A percentile compares a stretch with the other conserved stretches of the same genome.
Conservation (phyloP, 2,329 filamentous ascomycete genomes). For the Septoria linicola region DNA sequence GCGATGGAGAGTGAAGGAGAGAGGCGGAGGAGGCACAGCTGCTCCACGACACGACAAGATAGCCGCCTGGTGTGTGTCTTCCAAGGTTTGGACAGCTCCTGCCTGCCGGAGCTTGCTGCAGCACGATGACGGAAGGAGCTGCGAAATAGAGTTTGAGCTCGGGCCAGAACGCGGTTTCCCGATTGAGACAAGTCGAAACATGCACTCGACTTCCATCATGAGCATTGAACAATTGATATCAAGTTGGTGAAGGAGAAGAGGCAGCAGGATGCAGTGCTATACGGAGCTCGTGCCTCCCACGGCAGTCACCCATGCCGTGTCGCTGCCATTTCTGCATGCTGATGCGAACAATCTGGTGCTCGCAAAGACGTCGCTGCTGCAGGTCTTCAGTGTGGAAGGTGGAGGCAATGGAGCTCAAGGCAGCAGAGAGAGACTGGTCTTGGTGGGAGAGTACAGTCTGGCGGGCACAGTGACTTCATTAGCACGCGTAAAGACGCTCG, state of each 20-base stretch:
- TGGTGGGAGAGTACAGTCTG: slow-evolving; percentile 75
- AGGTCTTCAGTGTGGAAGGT: slow-evolving; percentile 65
- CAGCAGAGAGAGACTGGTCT: slow-evolving; percentile 67
- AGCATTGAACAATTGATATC: neutral
- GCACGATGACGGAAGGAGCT: neutral
- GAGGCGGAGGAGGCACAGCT: neutral
- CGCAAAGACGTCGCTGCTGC: slow-evolving; percentile 87
- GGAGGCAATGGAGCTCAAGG: slow-evolving; percentile 18
- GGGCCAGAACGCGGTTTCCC: neutral
- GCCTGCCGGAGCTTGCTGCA: too few species aligned
- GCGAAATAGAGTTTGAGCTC: neutral
- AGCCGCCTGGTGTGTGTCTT: too few species aligned
- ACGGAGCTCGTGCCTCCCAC: slow-evolving; percentile 92
- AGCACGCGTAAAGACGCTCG: slow-evolving; percentile 69
- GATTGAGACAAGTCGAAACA: neutral
- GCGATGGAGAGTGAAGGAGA: slow-evolving; percentile 1
- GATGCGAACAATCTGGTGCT: slow-evolving; percentile 82
- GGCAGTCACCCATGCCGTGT: slow-evolving; percentile 85
- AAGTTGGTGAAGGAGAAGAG: neutral
- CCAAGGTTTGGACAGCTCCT: too few species aligned
- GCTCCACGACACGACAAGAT: too few species aligned
- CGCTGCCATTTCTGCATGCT: slow-evolving; percentile 72
- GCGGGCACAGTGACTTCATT: slow-evolving; percentile 83
- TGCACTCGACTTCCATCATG: neutral
- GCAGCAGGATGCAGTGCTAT: slow-evolving; percentile 81